Evolutionary conservation across 2,329 filamentous ascomycete species (phyloP), one percentile per base, ranked within the genome.

Genomic region (Fusarium sp.): DNA sequence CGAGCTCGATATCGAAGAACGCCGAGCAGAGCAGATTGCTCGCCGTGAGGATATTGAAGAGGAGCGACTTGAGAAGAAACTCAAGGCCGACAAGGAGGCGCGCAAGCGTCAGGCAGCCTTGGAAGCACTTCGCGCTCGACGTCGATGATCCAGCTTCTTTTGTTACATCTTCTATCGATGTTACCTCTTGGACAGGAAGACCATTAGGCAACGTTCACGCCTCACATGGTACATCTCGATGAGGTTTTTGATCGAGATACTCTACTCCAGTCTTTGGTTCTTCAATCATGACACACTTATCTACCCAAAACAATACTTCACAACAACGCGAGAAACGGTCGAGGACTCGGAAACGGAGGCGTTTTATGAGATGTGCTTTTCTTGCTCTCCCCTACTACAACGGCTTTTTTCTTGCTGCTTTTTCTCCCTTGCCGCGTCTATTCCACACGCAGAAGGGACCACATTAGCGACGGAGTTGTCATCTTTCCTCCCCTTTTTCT

Each of bases 1-100:
- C 69, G 93, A 95, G 75, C 89, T 95, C 62, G 92, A 95, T 70
- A 85, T 88, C 38, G 94, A 96, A 80, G 94, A 96, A 80, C 84
- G 86, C 56, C 80, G 84, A 59, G 92, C 93, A 3, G 88, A 92
- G 69, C 82, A 85, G 33, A 86, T 88, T 64, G 94, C 93, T 27
- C 89, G 89, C 52, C 87, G 88, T 56, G 94, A 95, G 79, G 94
- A 95, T 76, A 85, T 88, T 20, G 85, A 90, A 74, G 91, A 93
- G 68, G 84, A 93, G 75, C 86, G 86, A 4, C 87, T 93, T 47
- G 92, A 93, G 81, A 88, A 86, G 78, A 84, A 83, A 62, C 86
- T 90, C 66, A 93, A 90, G 82, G 85, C 85, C 3, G 90, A 91
- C 78, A 93, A 93, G 81, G 87, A 90, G 75, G 88, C 89, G 73